Percentiles rank a stretch among this genome's conserved stretches.
These are phyloP conservation scores for Neocatenulostroma microsporum DNA, from an alignment of 2,329 filamentous ascomycete genomes.

Conservation along the genomic window DNA sequence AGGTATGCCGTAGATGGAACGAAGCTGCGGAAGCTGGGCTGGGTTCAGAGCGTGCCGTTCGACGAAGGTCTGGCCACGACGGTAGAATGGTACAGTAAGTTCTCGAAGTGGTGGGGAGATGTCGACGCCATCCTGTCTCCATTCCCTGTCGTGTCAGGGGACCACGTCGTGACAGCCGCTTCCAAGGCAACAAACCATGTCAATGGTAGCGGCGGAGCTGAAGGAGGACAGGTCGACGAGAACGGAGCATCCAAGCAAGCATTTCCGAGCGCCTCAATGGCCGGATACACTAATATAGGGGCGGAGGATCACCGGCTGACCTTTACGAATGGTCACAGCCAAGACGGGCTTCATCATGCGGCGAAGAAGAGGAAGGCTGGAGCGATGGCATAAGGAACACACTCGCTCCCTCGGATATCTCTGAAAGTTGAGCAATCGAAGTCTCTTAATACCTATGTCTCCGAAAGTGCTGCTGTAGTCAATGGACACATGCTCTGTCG, in stretches of 20 bases:
- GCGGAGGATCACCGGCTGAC: too few relatives aligned
- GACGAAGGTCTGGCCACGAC: slow-evolving; percentile 56
- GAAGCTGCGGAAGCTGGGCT: slow-evolving; percentile 60
- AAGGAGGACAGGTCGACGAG: too few relatives aligned
- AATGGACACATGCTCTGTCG: too few relatives aligned
- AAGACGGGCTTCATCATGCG: slow-evolving; percentile 6
- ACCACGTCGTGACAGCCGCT: slow-evolving; percentile 5
- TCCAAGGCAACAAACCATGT: slow-evolving; percentile 5
- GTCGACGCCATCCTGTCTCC: slow-evolving; percentile 61
- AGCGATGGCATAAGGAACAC: slow-evolving; percentile 12
- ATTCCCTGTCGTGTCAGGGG: slow-evolving; percentile 40
- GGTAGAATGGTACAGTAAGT: slow-evolving; percentile 62
- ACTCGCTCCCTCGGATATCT: not conserved
- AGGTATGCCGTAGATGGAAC: slow-evolving; percentile 64
- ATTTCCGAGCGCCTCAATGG: too few relatives aligned
- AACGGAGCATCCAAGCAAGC: too few relatives aligned
- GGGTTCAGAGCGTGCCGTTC: slow-evolving; percentile 60
- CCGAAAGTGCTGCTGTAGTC: too few relatives aligned
- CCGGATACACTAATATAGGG: too few relatives aligned
- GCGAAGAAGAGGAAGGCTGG: slow-evolving; percentile 21
- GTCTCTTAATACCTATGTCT: too few relatives aligned
- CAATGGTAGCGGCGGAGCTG: slow-evolving; percentile 6
- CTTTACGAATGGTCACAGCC: too few relatives aligned
- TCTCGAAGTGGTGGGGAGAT: slow-evolving; percentile 65
- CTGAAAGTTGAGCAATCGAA: too few relatives aligned